Percentiles rank a stretch among this genome's conserved stretches.
phyloP scores from a whole-genome alignment of 2,329 filamentous ascomycete genomes.

The Huntiella savannae region DNA sequence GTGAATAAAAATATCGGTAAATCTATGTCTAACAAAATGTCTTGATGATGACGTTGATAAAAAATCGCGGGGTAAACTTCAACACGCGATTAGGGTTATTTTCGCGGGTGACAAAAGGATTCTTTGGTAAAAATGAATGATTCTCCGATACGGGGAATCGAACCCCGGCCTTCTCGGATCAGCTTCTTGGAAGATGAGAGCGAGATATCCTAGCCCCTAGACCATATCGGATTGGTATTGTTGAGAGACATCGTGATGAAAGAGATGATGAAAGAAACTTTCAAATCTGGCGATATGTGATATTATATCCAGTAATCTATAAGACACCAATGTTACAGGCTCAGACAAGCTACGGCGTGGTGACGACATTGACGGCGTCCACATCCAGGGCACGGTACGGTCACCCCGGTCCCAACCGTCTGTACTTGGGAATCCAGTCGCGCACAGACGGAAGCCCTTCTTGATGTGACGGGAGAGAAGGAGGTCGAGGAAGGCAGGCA shows the following conservation, averaged over 20 bases:
- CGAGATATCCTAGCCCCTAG: conserved; percentile 2
- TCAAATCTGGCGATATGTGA: no score
- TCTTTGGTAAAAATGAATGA: background rate
- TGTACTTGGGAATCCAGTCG: no score
- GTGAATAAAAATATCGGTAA: background rate
- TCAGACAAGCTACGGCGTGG: no score
- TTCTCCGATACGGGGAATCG: conserved; percentile 14
- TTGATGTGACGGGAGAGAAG: no score
- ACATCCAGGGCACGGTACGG: no score
- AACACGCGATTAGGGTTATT: background rate
- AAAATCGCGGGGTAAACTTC: conserved; percentile 7
- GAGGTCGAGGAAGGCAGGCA: no score
- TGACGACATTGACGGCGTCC: no score
- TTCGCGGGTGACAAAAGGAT: background rate
- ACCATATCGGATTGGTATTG: conserved; percentile 1
- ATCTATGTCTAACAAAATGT: background rate
- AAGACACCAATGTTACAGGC: no score
- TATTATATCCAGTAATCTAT: no score
- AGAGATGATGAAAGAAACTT: no score
- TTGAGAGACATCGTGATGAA: background rate
- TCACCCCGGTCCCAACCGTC: no score
- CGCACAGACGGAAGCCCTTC: no score
- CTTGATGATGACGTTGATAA: background rate
- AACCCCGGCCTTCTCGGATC: conserved; percentile 14
- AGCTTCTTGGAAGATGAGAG: conserved; percentile 3